These are phyloP conservation scores for Naganishia antarctica DNA, from an alignment of 768 basidiomycete species.

Conservation along the genomic window DNA sequence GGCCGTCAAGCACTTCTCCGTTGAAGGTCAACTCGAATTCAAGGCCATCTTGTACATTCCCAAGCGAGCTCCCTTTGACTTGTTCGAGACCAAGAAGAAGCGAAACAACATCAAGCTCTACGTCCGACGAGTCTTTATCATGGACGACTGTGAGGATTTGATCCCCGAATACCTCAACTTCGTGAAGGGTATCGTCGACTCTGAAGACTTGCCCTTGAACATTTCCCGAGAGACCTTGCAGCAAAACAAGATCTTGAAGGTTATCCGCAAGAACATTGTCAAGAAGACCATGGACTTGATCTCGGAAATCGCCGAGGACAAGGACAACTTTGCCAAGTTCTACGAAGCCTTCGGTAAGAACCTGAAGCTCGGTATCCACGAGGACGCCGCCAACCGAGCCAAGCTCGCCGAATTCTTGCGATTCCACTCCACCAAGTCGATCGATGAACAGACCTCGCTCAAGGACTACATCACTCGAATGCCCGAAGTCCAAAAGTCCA, in stretches of 20 bases:
- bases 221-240: constrained; percentile 99
- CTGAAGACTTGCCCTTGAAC: constrained; percentile 98
- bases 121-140: constrained; percentile 99
- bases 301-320: constrained; percentile 96
- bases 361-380: constrained; percentile 98
- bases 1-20: constrained; percentile 99
- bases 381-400: constrained; percentile 96
- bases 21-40: constrained; percentile 99
- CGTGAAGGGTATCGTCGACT: constrained; percentile 99
- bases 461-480: constrained; percentile 99
- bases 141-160: constrained; percentile 99
- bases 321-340: constrained; percentile 76
- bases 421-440: constrained; percentile 92
- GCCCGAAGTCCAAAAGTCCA: constrained; percentile 97
- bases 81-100: constrained; percentile 99
- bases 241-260: constrained; percentile 99
- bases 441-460: constrained; percentile 84
- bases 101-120: constrained; percentile 99
- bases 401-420: constrained; percentile 99
- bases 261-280: constrained; percentile 82
- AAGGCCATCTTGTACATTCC: constrained; percentile 98
- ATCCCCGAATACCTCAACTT: constrained; percentile 99
- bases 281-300: constrained; percentile 96
- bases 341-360: constrained; percentile 98
- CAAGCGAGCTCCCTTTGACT: constrained; percentile 97